Base-by-base conservation (phyloP, 2,329 filamentous ascomycete species). In the Penicillium thymicola region DNA sequence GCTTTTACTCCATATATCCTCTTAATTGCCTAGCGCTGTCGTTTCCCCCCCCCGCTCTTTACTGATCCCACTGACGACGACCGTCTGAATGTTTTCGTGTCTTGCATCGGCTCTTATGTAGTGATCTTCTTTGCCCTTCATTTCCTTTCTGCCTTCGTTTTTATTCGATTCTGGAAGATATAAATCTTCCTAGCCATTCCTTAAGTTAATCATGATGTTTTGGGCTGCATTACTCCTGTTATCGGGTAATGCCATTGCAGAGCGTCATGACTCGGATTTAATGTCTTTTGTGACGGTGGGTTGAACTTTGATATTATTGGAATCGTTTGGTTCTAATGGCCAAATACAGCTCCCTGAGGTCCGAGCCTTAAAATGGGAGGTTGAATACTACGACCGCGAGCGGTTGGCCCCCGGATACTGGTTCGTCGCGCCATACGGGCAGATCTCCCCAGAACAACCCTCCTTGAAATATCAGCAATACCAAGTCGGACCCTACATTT, bases 401-500 rank as follows among this genome's bases (percentile, higher is more conserved):
- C 61, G 59, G 40, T 51, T 65, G 28, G 70, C 70, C 9, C 77
- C 78, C 1, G 79, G 79, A 13, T 80, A 79, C 65, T 76, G 78
- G 59, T 80, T 81, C 62, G 70, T 80, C 32, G 75, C 77, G 13
- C 78, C 78, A 1, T 81, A 79, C 62, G 61, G 61, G n/a, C 50
- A 58, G 42, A 66, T 69, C 41, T 52, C 52, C 3, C 63, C 65
- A 11, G 67, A 70, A 18, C 16, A 57, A 1, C 61, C 65, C 13
- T 65, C 65, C 18, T 45, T 65, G 28, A 67, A 65, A 50, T 69
- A 62, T 57, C 70, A 76, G 48, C 76, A 78, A 53, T 67, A 75
- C 57, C 77, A 79, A 62, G 73, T 77, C 32, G 77, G 78, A 5
- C 75, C 78, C 14, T 77, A 81, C 59, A 80, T 81, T 51, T 80